Evolutionary conservation across 2,329 filamentous ascomycete genomes (phyloP).

Genomic region (Botryotinia calthae): DNA sequence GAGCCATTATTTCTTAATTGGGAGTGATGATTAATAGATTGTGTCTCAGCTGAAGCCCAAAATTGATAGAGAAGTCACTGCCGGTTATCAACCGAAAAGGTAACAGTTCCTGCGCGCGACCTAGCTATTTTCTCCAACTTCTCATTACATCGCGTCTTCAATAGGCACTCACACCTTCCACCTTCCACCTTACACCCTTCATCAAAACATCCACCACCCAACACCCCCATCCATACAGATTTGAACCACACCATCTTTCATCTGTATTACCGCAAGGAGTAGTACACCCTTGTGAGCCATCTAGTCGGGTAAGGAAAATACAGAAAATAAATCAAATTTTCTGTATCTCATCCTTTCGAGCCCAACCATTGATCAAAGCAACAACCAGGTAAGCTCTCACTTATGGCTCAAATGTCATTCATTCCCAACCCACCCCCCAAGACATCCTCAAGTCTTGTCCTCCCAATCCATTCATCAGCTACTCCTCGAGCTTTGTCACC

Average conservation of each 20-base stretch:
- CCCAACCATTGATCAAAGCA: not conserved
- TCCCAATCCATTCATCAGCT: slow-evolving; percentile 18
- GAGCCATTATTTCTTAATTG: not conserved
- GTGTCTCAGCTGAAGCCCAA: not conserved
- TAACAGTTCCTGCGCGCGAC: slow-evolving; percentile 5
- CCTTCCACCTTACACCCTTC: slow-evolving; percentile 1
- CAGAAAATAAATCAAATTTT: slow-evolving; percentile 1
- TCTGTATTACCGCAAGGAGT: slow-evolving; percentile 14
- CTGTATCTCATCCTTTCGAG: not conserved
- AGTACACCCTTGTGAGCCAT: slow-evolving; percentile 19
- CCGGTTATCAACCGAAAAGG: slow-evolving; percentile 11
- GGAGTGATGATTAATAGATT: not conserved
- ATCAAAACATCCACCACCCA: slow-evolving; percentile 4
- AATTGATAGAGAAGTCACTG: slow-evolving; percentile 3
- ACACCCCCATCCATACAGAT: slow-evolving; percentile 6
- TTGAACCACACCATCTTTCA: slow-evolving; percentile 9
- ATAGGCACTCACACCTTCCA: slow-evolving; percentile 4
- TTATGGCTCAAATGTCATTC: not conserved
- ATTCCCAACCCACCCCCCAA: not conserved
- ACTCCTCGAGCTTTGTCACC: slow-evolving; percentile 11
- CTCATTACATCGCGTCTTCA: slow-evolving; percentile 10
- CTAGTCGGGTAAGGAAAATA: slow-evolving; percentile 15
- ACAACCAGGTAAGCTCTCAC: slow-evolving; percentile 3
- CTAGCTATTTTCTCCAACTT: not conserved
- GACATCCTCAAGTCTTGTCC: not conserved